Evolutionary conservation across 2,329 filamentous ascomycete genomes (phyloP), one percentile per base, ranked within the genome.

Genomic region (Daldinia sp.): DNA sequence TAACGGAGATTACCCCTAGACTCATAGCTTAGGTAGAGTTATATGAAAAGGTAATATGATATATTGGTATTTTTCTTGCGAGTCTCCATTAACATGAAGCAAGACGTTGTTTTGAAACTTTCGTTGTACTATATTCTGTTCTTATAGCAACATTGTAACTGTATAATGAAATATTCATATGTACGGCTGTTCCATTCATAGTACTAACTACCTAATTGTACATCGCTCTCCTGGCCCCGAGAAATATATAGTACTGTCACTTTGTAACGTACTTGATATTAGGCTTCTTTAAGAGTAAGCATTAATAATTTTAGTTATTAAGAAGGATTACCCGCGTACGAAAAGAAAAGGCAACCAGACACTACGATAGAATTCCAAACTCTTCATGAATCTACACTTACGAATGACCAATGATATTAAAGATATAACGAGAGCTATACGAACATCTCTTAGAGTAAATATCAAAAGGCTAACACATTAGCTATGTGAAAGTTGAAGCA

Each of bases 91-190:
- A 20, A 51, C n/a, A 44, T 20, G 37, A 15, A 18, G 6, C 30
- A 26, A 28, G 37, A 35, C 30, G 20, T 41, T 44, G 1, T 18
- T 41, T 55, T 28, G 20, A 10, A 20, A 26, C 7, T 42, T 44
- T 37, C 33, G 30, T 26, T 44, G 18, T 55, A 39, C 33, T 18
- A 35, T 58, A 39, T 54, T 20, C 37, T 63, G 53, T 56, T 48
- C 54, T 48, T 41, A 41, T 60, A 41, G 39, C 56, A 61, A 56
- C 9, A 2, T 57, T 57, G 26, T 10, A 57, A 30, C 9, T 12
- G 30, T 15, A 6, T 9, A 2, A 56, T 18, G 7, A 10, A 15
- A 30, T 26, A 6, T 28, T 28, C 1, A 9, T 28, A n/a, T 7
- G 26, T 26, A 55, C 5, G 6, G 20, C 6, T 15, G 5, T 12